These are phyloP conservation scores for Skeletonema marinoi DNA, from an alignment of 108 stramenopile species.

Conservation along the genomic window DNA sequence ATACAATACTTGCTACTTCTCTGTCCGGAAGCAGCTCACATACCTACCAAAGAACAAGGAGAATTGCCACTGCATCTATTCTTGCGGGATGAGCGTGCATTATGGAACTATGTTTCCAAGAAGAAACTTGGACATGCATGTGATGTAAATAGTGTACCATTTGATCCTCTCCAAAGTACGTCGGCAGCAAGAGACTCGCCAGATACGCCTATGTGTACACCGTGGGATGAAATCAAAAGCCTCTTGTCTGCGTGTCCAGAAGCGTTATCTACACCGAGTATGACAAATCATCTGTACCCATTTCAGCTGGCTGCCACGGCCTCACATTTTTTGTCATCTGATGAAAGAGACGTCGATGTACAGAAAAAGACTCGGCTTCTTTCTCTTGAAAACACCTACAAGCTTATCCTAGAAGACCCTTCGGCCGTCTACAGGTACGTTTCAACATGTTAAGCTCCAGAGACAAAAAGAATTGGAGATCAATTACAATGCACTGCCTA, in stretches of 20 bases:
- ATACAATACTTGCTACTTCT: conserved; percentile 21
- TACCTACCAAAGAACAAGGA: conserved; percentile 19
- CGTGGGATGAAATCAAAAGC: conserved; percentile 19
- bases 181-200: not conserved
- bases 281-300: not conserved
- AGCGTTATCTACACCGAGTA: conserved; percentile 11
- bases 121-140: no score
- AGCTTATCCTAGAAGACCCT: conserved; percentile 1
- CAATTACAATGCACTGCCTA: no score
- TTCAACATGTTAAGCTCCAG: no score
- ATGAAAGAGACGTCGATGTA: not conserved
- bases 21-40: conserved; percentile 15
- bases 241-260: conserved; percentile 30
- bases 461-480: no score
- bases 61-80: conserved; percentile 33
- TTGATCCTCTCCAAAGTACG: not conserved
- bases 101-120: not conserved
- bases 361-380: not conserved
- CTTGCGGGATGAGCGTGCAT: conserved; percentile 1
- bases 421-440: not conserved
- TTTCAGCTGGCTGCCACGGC: conserved; percentile 10
- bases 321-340: not conserved
- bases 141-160: not conserved
- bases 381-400: conserved; percentile 10
- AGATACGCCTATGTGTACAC: not conserved